Evolutionary conservation across 768 basidiomycete genomes (phyloP).

Genomic region (Cubamyces sp.): DNA sequence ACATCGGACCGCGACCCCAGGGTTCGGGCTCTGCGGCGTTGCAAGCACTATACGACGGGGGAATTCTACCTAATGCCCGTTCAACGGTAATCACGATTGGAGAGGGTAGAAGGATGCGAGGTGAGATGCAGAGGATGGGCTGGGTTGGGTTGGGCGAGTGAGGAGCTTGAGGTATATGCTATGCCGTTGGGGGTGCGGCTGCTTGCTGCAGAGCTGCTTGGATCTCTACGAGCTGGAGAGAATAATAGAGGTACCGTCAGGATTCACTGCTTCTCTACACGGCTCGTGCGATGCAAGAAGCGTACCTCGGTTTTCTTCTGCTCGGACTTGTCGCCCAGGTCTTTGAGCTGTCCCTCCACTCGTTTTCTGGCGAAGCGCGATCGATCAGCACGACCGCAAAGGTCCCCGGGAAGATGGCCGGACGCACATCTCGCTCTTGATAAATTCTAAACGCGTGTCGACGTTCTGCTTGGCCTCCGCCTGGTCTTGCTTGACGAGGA

Average conservation of each 20-base stretch:
- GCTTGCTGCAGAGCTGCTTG: slow-evolving; percentile 58
- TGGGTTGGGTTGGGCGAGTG: background rate
- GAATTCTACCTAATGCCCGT: slow-evolving; percentile 9
- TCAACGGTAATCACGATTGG: slow-evolving; percentile 5
- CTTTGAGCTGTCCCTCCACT: slow-evolving; percentile 81
- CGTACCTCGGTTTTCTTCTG: slow-evolving; percentile 82
- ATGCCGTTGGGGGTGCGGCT: slow-evolving; percentile 18
- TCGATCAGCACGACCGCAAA: background rate
- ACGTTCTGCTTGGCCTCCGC: slow-evolving; percentile 86
- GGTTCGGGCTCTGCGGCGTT: background rate
- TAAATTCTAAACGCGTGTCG: slow-evolving; percentile 88
- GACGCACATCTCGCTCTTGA: slow-evolving; percentile 82
- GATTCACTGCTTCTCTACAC: background rate
- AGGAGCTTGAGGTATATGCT: background rate
- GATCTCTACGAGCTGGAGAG: slow-evolving; percentile 62
- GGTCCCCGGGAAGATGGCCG: background rate
- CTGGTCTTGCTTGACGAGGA: slow-evolving; percentile 88
- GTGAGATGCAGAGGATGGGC: background rate
- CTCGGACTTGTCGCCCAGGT: slow-evolving; percentile 74
- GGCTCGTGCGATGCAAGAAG: background rate
- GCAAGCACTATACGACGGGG: background rate
- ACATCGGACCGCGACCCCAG: too few relatives aligned
- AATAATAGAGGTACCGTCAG: background rate
- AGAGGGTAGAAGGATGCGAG: background rate
- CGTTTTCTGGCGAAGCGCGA: slow-evolving; percentile 56